A percentile compares a stretch with the other conserved stretches of the same genome.
Evolutionary conservation across 2,329 filamentous ascomycete species (phyloP).

Genomic region (Claviceps sp.): DNA sequence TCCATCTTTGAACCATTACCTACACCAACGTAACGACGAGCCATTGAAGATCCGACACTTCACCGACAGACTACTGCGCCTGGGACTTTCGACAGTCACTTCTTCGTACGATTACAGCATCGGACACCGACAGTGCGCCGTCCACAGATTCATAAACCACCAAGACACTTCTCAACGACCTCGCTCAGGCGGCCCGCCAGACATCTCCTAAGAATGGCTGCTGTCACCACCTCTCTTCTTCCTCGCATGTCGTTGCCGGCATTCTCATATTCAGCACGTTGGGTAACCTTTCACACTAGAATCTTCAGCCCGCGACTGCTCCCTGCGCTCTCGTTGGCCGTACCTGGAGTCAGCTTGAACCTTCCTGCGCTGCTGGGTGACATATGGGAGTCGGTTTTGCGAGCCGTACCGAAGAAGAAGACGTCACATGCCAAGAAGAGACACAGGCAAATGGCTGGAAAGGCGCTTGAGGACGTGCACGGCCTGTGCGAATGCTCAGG

Average conservation of each 20-base stretch:
- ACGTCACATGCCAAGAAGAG: slow-evolving; percentile 93
- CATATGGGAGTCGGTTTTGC: slow-evolving; percentile 85
- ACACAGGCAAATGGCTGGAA: slow-evolving; percentile 87
- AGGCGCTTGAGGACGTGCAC: slow-evolving; percentile 83
- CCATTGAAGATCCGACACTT: not conserved
- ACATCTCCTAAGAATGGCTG: slow-evolving; percentile 1
- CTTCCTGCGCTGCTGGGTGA: slow-evolving; percentile 53
- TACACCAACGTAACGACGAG: not conserved
- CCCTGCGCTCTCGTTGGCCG: slow-evolving; percentile 40
- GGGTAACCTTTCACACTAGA: slow-evolving; percentile 29
- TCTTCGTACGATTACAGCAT: not conserved
- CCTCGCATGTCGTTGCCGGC: slow-evolving; percentile 36
- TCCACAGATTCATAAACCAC: too few relatives aligned
- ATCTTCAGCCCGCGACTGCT: slow-evolving; percentile 34
- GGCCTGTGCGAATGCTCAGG: slow-evolving; percentile 77
- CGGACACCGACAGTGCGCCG: not conserved
- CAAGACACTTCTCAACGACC: not conserved
- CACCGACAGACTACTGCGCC: too few relatives aligned
- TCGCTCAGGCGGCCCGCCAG: not conserved
- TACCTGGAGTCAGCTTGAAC: slow-evolving; percentile 45
- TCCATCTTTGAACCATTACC: not conserved
- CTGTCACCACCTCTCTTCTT: slow-evolving; percentile 33
- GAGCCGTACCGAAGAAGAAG: slow-evolving; percentile 96
- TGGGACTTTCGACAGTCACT: too few relatives aligned
- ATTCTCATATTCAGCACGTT: slow-evolving; percentile 27